phyloP scores from a whole-genome alignment of 2,329 filamentous ascomycete species.

The Tolypocladium amazonense region DNA sequence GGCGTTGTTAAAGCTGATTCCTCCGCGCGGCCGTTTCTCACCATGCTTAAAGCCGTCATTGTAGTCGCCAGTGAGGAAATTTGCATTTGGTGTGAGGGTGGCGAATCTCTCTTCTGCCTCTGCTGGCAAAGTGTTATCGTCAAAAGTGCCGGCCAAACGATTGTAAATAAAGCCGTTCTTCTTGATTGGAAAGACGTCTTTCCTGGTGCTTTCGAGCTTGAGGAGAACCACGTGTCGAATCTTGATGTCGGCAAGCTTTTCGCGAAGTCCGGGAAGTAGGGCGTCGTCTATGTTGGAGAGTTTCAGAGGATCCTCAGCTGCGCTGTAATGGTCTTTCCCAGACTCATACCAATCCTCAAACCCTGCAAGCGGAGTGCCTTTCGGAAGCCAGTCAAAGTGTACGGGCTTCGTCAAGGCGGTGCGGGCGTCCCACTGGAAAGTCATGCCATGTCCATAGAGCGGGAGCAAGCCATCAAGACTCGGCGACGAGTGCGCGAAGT shows the following conservation, averaged over 20 bases:
- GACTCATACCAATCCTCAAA: constrained; percentile 16
- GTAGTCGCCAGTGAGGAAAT: constrained; percentile 22
- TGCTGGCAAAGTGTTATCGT: constrained; percentile 19
- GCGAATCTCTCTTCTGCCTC: constrained; percentile 16
- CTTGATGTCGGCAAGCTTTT: constrained; percentile 16
- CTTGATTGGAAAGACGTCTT: constrained; percentile 33
- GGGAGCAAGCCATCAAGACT: constrained; percentile 14
- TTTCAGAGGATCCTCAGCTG: constrained; percentile 25
- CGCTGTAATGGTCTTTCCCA: constrained; percentile 18
- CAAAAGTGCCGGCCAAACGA: constrained; percentile 19
- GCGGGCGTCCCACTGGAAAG: constrained; percentile 13
- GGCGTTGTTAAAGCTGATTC: constrained; percentile 27
- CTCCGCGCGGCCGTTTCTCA: constrained; percentile 19
- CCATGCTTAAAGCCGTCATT: constrained; percentile 19
- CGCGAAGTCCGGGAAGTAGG: constrained; percentile 14
- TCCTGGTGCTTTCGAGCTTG: constrained; percentile 31
- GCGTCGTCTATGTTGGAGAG: constrained; percentile 26
- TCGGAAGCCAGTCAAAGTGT: constrained; percentile 13
- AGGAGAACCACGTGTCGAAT: constrained; percentile 31
- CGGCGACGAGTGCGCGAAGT: constrained; percentile 19
- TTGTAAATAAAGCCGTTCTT: constrained; percentile 26
- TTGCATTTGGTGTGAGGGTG: constrained; percentile 19
- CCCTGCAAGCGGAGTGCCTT: constrained; percentile 6
- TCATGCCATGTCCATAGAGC: constrained; percentile 14
- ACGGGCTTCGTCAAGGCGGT: constrained; percentile 13